phyloP scores from a whole-genome alignment of 2,329 filamentous ascomycete genomes.

The Sphaceloma murrayae region DNA sequence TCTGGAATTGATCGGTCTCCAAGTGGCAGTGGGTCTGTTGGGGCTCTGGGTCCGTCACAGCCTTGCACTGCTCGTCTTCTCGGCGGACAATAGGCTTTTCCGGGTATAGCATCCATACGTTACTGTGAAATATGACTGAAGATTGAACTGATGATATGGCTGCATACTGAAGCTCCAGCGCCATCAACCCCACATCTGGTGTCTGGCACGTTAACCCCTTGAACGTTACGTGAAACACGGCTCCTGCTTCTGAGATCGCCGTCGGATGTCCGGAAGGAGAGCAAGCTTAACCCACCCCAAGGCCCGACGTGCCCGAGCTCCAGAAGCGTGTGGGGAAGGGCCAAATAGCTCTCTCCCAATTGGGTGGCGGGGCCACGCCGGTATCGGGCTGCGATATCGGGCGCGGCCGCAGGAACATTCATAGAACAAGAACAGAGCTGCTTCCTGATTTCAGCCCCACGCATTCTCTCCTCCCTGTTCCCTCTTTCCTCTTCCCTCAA shows the following conservation, averaged over 20 bases:
- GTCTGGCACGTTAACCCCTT: no score
- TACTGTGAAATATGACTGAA: not conserved
- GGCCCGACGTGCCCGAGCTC: no score
- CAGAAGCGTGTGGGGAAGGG: conserved; percentile 9
- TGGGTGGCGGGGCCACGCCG: not conserved
- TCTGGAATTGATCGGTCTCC: conserved; percentile 68
- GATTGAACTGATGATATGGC: no score
- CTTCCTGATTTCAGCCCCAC: not conserved
- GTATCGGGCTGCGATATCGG: not conserved
- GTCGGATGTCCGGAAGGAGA: conserved; percentile 1
- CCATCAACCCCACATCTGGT: no score
- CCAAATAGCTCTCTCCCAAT: not conserved
- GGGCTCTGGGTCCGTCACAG: conserved; percentile 79
- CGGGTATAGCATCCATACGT: conserved; percentile 12
- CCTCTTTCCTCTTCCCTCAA: no score
- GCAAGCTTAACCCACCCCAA: no score
- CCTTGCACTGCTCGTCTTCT: conserved; percentile 79
- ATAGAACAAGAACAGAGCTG: not conserved
- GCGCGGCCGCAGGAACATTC: not conserved
- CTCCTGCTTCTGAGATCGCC: no score
- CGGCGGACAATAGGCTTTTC: conserved; percentile 59
- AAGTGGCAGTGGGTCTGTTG: conserved; percentile 64
- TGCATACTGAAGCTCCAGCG: no score
- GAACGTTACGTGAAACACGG: no score
- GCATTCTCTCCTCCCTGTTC: not conserved